phyloP scores from a whole-genome alignment of 106 monocot genomes.

The Alisma plantagoaquatica region DNA sequence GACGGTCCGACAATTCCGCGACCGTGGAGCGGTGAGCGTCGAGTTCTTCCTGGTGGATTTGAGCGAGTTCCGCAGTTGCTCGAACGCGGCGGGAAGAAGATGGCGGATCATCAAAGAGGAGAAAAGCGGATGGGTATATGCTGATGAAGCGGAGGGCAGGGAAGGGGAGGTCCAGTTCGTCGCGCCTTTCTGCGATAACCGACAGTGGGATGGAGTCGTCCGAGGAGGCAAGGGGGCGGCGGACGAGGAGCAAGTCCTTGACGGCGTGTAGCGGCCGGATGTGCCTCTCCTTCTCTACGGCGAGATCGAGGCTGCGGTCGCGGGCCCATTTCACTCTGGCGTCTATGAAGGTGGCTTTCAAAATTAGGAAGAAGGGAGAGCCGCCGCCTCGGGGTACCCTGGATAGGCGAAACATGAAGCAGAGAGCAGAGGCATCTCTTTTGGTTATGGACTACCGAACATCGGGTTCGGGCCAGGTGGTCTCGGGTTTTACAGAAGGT shows the following conservation, averaged over 20 bases:
- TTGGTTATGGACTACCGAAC: no score
- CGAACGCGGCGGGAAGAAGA: slow-evolving; percentile 15
- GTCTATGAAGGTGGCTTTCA: slow-evolving; percentile 57
- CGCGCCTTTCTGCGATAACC: slow-evolving; percentile 32
- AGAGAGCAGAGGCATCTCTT: no score
- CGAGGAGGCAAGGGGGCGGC: slow-evolving; percentile 1
- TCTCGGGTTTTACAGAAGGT: no score
- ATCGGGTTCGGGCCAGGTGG: no score
- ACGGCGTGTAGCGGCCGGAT: slow-evolving; percentile 64
- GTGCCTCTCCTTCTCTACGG: slow-evolving; percentile 81
- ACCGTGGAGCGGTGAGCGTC: slow-evolving; percentile 13
- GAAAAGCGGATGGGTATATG: slow-evolving; percentile 22
- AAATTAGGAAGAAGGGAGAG: no score
- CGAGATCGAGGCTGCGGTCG: slow-evolving; percentile 77
- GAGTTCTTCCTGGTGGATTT: slow-evolving; percentile 49
- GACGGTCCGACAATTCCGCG: slow-evolving; percentile 45
- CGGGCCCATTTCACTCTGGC: slow-evolving; percentile 69
- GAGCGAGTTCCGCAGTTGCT: slow-evolving; percentile 26
- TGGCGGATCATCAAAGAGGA: slow-evolving; percentile 4
- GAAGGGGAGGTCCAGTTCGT: slow-evolving; percentile 56
- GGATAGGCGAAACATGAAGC: no score
- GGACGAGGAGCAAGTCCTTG: slow-evolving; percentile 57
- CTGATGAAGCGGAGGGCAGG: slow-evolving; percentile 67
- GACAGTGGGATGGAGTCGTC: slow-evolving; percentile 29
- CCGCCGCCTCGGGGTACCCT: no score